Conservation (phyloP, 208 protist genomes). For the Leishmania aethiopica region DNA sequence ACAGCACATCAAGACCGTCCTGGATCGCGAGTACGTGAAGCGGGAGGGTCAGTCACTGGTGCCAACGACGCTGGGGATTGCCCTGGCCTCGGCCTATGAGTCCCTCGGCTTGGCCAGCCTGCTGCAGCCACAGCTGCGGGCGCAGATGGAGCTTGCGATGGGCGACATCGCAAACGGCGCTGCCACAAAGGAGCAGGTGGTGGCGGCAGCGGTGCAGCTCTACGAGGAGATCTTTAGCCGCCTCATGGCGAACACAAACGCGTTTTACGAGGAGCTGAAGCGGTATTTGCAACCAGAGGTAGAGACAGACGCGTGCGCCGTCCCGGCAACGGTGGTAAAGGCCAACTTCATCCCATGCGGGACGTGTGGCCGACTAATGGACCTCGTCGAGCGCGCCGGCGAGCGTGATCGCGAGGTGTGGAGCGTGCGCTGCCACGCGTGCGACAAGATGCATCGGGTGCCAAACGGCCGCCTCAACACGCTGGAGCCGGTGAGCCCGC, state of each 20-base stretch:
- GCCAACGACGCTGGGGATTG: slow-evolving; percentile 95
- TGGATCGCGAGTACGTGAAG: slow-evolving; percentile 92
- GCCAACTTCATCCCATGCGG: slow-evolving; percentile 51
- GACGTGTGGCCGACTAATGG: slow-evolving; percentile 48
- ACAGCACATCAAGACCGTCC: slow-evolving; percentile 98
- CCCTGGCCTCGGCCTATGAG: slow-evolving; percentile 96
- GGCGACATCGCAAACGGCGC: slow-evolving; percentile 76
- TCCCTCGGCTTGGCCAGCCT: slow-evolving; percentile 92
- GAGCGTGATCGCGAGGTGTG: slow-evolving; percentile 53
- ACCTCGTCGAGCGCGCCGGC: slow-evolving; percentile 53
- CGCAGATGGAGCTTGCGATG: slow-evolving; percentile 95
- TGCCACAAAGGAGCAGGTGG: slow-evolving; percentile 78
- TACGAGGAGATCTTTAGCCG: slow-evolving; percentile 83
- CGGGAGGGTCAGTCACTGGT: slow-evolving; percentile 80
- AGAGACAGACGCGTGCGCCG: neutral
- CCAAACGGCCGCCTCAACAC: slow-evolving; percentile 59
- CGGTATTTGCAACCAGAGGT: slow-evolving; percentile 36
- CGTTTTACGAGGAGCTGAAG: slow-evolving; percentile 60
- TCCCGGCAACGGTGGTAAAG: slow-evolving; percentile 31
- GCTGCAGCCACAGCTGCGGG: slow-evolving; percentile 90
- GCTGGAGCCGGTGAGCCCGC: slow-evolving; percentile 38
- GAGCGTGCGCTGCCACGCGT: slow-evolving; percentile 48
- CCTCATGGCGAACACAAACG: slow-evolving; percentile 39
- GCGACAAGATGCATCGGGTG: slow-evolving; percentile 51
- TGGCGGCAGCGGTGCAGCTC: slow-evolving; percentile 71